Conservation (phyloP, 1,284 basidiomycete species). For the Moniliophthora roreri region DNA sequence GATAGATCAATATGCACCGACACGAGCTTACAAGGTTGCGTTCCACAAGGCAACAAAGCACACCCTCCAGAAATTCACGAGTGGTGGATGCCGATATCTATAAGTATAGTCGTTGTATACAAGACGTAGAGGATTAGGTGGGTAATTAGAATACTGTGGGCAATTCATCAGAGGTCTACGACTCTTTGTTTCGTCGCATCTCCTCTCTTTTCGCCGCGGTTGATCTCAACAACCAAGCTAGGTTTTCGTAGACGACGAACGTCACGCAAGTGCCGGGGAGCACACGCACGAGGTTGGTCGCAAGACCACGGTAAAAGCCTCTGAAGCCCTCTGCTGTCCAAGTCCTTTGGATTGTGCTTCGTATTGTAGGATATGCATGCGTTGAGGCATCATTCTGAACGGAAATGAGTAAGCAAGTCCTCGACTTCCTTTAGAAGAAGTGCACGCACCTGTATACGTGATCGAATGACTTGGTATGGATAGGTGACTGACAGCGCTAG, state of each 20-base stretch:
- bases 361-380: conserved; percentile 79
- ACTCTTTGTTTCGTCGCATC: conserved; percentile 8
- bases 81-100: too few relatives aligned
- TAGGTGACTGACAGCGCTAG: conserved; percentile 87
- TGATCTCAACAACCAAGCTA: conserved; percentile 80
- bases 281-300: conserved; percentile 95
- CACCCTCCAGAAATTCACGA: too few relatives aligned
- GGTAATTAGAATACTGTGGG: too few relatives aligned
- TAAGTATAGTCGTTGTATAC: too few relatives aligned
- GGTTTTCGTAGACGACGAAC: conserved; percentile 97
- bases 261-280: conserved; percentile 97
- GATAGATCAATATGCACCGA: too few relatives aligned
- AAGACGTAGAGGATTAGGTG: too few relatives aligned
- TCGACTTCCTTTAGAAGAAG: background rate
- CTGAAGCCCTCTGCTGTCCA: conserved; percentile 79
- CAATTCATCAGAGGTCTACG: too few relatives aligned
- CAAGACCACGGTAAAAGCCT: conserved; percentile 95
- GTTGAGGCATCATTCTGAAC: conserved; percentile 59
- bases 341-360: conserved; percentile 76
- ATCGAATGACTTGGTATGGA: conserved; percentile 96
- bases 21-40: too few relatives aligned
- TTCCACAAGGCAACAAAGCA: too few relatives aligned
- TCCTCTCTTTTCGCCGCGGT: conserved; percentile 50
- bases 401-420: background rate
- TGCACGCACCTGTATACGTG: conserved; percentile 81